phyloP scores from a whole-genome alignment of 805 yeast genomes.

The Saccharomycopsis schoenii region DNA sequence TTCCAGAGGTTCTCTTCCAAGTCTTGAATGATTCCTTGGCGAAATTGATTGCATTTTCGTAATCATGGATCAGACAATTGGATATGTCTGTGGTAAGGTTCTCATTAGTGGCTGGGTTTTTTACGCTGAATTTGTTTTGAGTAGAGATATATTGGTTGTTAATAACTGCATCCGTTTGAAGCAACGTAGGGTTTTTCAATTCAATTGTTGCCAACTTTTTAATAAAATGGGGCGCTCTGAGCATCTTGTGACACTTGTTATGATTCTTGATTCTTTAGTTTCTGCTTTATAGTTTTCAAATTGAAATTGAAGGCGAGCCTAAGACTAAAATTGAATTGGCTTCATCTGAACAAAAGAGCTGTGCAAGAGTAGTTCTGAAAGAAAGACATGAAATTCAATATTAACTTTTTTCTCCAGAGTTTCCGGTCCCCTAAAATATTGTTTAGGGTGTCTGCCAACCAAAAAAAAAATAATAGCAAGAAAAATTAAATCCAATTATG shows the following conservation, averaged over 20 bases:
- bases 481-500: not conserved
- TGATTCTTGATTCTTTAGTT: not conserved
- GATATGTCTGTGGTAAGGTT: conserved; percentile 40
- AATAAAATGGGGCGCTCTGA: not conserved
- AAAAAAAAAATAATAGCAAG: not conserved
- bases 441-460: not conserved
- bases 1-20: conserved; percentile 45
- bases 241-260: not conserved
- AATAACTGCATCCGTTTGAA: conserved; percentile 52
- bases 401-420: not conserved
- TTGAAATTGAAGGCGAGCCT: too few relatives aligned
- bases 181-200: conserved; percentile 38
- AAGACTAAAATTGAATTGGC: too few relatives aligned
- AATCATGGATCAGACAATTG: conserved; percentile 39
- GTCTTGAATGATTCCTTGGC: conserved; percentile 44
- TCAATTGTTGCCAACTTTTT: not conserved
- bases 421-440: not conserved
- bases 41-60: conserved; percentile 41
- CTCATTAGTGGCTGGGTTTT: conserved; percentile 59
- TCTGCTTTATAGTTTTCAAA: not conserved
- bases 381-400: too few relatives aligned
- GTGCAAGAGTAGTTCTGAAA: too few relatives aligned
- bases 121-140: conserved; percentile 45
- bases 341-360: too few relatives aligned
- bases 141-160: conserved; percentile 63